Base-by-base conservation (phyloP, 163 green algal species). In the Volvox carteri region DNA sequence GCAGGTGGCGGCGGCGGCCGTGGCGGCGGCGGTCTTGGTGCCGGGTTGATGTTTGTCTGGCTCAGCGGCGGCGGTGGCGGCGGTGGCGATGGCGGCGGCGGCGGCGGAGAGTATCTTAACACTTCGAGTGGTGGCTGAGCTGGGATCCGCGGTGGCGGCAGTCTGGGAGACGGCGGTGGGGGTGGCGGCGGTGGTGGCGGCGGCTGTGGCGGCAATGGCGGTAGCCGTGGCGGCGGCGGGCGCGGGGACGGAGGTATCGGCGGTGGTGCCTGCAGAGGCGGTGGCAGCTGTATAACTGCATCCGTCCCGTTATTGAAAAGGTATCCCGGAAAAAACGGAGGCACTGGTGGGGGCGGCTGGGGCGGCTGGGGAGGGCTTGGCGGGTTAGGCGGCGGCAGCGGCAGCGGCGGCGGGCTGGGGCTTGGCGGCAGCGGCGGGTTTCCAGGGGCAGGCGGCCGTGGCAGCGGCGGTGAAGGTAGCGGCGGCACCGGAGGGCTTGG, bases 1-100 rank as follows among this genome's bases (percentile, higher is more conserved):
- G 62, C 80, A 16, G 80, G 78, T 11, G 78, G 78, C 58, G 60
- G 41, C 39, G 78, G 78, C 14, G 78, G 58, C 7, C 78, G 58
- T 0, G 78, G 78, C 14, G 58, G 78, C 30, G 75, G 75, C 11
- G 75, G 75, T 12, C 48, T 48, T 33, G 75, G 75, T 35, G 75
- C 12, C 30, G 75, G 75, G 75, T 6, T 52, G 4, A 2, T 44
- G n/a, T 37, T 28, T 23, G 77, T 19, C 35, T 52, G 50, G 9
- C 37, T 33, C 41, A 44, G 78, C 3, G 78, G 44, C 28, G 42
- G 5, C 18, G 80, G 33, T 35, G 60, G 23, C 16, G 44, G 62
- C 3, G 62, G 19, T 9, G n/a, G 30, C 33, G 80, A 37, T 21
- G 44, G 46, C 33, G 75, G n/a, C 25, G 77, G 35, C 19, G 54